phyloP scores from a whole-genome alignment of 2,329 filamentous ascomycete species.

The Sporothrix brasiliensis region DNA sequence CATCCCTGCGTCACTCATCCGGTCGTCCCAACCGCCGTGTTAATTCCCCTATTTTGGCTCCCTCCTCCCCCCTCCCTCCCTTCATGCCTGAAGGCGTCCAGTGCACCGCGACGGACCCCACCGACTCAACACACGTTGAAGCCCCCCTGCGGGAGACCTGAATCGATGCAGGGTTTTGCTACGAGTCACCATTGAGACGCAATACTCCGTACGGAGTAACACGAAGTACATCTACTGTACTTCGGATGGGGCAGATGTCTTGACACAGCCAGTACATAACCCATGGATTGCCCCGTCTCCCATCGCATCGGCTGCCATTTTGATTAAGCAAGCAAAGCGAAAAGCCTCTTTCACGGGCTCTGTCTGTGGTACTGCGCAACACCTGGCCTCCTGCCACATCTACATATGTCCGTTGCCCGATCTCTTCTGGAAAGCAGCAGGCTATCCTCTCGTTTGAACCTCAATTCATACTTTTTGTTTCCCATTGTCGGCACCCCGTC shows the following conservation, averaged over 20 bases:
- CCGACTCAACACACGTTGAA: neutral
- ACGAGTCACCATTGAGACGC: neutral
- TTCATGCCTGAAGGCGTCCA: conserved; percentile 22
- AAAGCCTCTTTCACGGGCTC: neutral
- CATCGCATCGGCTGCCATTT: neutral
- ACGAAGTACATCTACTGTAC: neutral
- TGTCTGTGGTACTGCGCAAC: neutral
- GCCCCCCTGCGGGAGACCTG: neutral
- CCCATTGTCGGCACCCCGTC: neutral
- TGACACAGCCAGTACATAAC: conserved; percentile 9
- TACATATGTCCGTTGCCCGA: neutral
- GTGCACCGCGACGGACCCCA: neutral
- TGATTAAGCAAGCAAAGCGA: neutral
- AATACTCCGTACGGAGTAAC: neutral
- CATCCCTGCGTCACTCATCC: conserved; percentile 8
- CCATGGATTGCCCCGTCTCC: conserved; percentile 5
- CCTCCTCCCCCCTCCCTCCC: neutral
- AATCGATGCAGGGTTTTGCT: conserved; percentile 6
- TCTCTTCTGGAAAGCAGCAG: conserved; percentile 30
- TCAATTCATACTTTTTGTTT: neutral
- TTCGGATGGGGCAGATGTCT: neutral
- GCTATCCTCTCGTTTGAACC: conserved; percentile 28
- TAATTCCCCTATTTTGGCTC: neutral
- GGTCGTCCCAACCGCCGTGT: neutral
- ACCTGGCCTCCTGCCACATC: neutral